Evolutionary conservation across 768 basidiomycete genomes (phyloP), one percentile per base, ranked within the genome.

Genomic region (Podaxis pistillaris): DNA sequence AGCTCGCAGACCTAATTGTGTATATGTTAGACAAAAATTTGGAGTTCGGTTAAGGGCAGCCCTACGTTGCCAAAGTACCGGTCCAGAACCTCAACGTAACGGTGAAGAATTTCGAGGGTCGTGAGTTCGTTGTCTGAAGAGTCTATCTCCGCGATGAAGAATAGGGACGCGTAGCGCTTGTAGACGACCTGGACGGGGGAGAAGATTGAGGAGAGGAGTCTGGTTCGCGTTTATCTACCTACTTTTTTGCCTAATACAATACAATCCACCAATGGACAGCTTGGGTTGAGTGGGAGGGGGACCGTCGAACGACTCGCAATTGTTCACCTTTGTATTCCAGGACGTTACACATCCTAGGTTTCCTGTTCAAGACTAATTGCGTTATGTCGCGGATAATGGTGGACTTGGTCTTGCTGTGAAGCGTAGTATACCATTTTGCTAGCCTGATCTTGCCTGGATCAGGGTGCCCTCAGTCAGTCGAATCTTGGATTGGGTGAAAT

Each of bases 351-450:
- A 94, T 96, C 60, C 90, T 82, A 55, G 91, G 92, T 63, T 91
- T 83, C 56, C 96, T 84, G 56, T 89, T 91, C 50, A 96, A 80
- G 33, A 98, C 94, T 38, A 97, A 83, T 74, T 95, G 93, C 1
- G 94, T 96, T 33, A 98, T 91, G 71, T 98, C 96, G 76, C 94
- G 95, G 66, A 97, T 88, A 70, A 96, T 94, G 83, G 95, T 96
- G 59, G 84, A 82, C 74, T 94, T 96, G 38, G 79, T 78, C 74
- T 94, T 93, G 22, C 88, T 80, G 33, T 90, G 79, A 75, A 95
- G 81, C 0, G 96, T 92, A 19, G 86, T 83, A 73, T 93, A 98
- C 96, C 96, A 98, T 83, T 98, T 98, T 33, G 94, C 88, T 40
- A 98, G 85, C 58, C 96, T 87, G 56, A 98, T 86, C 79, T 96